A percentile compares a stretch with the other conserved stretches of the same genome.
These are phyloP conservation scores for Blastocrithidia nonstop DNA, from an alignment of 208 protist species.

Conservation along the genomic window DNA sequence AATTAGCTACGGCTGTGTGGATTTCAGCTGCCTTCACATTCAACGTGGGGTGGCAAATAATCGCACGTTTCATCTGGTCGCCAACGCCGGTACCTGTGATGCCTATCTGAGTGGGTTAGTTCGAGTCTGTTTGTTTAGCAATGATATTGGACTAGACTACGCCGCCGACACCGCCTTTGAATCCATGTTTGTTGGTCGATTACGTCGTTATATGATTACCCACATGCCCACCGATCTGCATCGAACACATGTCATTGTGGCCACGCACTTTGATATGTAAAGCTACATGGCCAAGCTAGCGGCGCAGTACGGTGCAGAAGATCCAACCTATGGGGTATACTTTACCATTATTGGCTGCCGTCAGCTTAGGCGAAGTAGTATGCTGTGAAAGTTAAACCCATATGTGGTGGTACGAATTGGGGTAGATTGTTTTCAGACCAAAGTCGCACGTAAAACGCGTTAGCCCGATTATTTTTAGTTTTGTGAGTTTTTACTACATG, in stretches of 20 bases:
- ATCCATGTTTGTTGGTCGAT: constrained; percentile 34
- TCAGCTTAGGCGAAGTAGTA: constrained; percentile 21
- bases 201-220: constrained; percentile 44
- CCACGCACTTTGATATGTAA: constrained; percentile 74
- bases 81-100: constrained; percentile 30
- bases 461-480: constrained; percentile 78
- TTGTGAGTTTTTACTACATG: constrained; percentile 49
- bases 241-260: constrained; percentile 48
- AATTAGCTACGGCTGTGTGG: constrained; percentile 54
- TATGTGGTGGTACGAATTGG: constrained; percentile 63
- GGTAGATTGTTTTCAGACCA: constrained; percentile 52
- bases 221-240: constrained; percentile 55
- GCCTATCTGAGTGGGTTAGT: constrained; percentile 69
- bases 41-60: constrained; percentile 40
- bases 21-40: constrained; percentile 66
- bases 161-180: constrained; percentile 27
- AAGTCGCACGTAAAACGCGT: constrained; percentile 31
- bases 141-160: constrained; percentile 52
- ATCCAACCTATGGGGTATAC: constrained; percentile 51
- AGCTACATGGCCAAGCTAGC: constrained; percentile 57
- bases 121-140: constrained; percentile 36
- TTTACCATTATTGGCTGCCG: constrained; percentile 64
- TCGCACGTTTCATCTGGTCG: constrained; percentile 46
- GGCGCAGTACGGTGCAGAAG: constrained; percentile 41
- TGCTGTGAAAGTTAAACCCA: constrained; percentile 37